A percentile compares a stretch with the other conserved stretches of the same genome.
Evolutionary conservation across 306 rosid genomes (phyloP).

Genomic region (Carpinus viminea): DNA sequence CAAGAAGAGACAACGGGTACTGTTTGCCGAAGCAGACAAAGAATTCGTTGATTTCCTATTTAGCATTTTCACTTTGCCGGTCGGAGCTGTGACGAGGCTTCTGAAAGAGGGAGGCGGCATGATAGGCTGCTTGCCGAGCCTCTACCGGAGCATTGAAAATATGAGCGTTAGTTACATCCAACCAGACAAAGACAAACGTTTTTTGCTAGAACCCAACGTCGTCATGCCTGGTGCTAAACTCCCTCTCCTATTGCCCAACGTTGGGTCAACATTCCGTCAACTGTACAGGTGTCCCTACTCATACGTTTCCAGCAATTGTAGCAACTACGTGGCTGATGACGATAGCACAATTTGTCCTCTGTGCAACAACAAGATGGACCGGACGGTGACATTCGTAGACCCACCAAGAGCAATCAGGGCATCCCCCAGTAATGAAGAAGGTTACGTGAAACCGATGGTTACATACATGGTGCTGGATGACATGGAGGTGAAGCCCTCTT

Average conservation of each 20-base stretch:
- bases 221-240: not conserved
- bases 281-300: not conserved
- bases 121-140: constrained; percentile 2
- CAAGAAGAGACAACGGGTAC: not conserved
- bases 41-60: constrained; percentile 30
- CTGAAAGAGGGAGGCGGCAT: not conserved
- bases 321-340: not conserved
- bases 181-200: not conserved
- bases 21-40: constrained; percentile 23
- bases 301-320: not conserved
- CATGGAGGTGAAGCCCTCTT: constrained; percentile 34
- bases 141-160: constrained; percentile 10
- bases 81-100: constrained; percentile 17
- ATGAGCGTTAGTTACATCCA: not conserved
- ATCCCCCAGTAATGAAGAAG: not conserved
- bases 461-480: constrained; percentile 47
- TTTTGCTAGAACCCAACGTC: not conserved
- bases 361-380: not conserved
- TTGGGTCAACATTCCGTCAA: too few relatives aligned
- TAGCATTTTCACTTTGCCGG: constrained; percentile 11
- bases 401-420: not conserved
- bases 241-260: not conserved
- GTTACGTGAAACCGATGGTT: constrained; percentile 29
- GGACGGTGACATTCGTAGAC: not conserved
- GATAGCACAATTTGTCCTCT: not conserved